Base-by-base conservation (phyloP, 371 early-diverging fungal species). In the Saksenaea vasiformis region DNA sequence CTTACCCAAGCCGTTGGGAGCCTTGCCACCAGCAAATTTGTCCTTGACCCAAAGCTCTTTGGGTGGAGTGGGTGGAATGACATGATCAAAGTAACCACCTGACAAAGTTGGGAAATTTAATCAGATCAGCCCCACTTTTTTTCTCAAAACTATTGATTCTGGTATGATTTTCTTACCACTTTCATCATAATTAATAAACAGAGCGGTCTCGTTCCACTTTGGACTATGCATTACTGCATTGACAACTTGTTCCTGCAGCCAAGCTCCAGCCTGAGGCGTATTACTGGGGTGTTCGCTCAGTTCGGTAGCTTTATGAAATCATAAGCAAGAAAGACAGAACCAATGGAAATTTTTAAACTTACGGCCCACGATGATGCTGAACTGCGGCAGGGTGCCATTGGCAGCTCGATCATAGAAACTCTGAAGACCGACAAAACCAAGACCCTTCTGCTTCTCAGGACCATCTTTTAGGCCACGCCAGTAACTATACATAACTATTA, bases 101-200 rank as follows among this genome's bases (percentile, higher is more conserved):
- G 56, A 61, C 8, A 2, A 24, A 14, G 2, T 55, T 17, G 17
- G 22, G 13, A 17, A 55, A 5, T 5, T 1, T 24, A 55, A 55
- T 24, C n/a, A 55, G 17, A 8, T n/a, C n/a, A n/a, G n/a, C n/a
- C n/a, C n/a, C n/a, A n/a, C n/a, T n/a, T n/a, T n/a, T n/a, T n/a
- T n/a, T n/a, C n/a, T n/a, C n/a, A n/a, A n/a, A n/a, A n/a, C n/a
- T n/a, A n/a, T n/a, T n/a, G n/a, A n/a, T n/a, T n/a, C n/a, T n/a
- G n/a, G n/a, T n/a, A n/a, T 31, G 55, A 24, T n/a, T n/a, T 43
- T 47, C 36, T 59, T 60, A 44, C 65, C 65, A 35, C 60, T 60
- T 61, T 72, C 72, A 37, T 72, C 72, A 47, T 72, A 72, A 26
- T 72, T 72, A 57, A 72, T 72, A 24, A 72, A 68, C 2, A 72